Evolutionary conservation across 1,284 basidiomycete species (phyloP).

Genomic region (Malassezia yamatoensis): DNA sequence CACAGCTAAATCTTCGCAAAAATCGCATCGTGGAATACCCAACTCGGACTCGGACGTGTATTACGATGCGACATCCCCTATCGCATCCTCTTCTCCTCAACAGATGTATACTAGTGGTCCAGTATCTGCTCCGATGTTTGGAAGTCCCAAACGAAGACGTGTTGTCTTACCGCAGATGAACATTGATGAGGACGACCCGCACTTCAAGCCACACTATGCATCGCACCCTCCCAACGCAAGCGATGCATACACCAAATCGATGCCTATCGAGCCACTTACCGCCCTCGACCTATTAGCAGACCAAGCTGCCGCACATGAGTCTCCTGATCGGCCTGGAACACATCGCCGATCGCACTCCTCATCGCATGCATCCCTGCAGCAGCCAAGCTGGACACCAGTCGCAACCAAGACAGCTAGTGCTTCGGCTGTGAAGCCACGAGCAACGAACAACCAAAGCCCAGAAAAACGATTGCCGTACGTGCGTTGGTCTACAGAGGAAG

Average conservation of each 20-base stretch:
- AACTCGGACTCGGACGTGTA: not conserved
- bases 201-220: not conserved
- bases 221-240: not conserved
- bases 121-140: slow-evolving; percentile 21
- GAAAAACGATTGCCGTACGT: slow-evolving; percentile 47
- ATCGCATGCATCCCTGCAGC: not conserved
- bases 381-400: not conserved
- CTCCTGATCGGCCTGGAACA: not conserved
- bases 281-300: slow-evolving; percentile 46
- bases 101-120: not conserved
- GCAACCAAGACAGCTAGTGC: not conserved
- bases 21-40: not conserved
- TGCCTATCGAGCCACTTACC: not conserved
- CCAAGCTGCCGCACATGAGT: slow-evolving; percentile 42
- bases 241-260: not conserved
- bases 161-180: slow-evolving; percentile 30
- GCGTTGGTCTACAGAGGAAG: slow-evolving; percentile 45
- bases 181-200: slow-evolving; percentile 10
- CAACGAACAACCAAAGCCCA: slow-evolving; percentile 33
- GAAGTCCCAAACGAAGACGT: slow-evolving; percentile 42
- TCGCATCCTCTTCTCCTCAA: slow-evolving; percentile 14
- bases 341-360: slow-evolving; percentile 1
- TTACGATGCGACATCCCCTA: not conserved
- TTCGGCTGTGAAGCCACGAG: slow-evolving; percentile 17
- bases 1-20: not conserved